A percentile compares a stretch with the other conserved stretches of the same genome.
These are phyloP conservation scores for Ceratobasidium sp. DNA, from an alignment of 1,284 basidiomycete genomes.

Conservation along the genomic window DNA sequence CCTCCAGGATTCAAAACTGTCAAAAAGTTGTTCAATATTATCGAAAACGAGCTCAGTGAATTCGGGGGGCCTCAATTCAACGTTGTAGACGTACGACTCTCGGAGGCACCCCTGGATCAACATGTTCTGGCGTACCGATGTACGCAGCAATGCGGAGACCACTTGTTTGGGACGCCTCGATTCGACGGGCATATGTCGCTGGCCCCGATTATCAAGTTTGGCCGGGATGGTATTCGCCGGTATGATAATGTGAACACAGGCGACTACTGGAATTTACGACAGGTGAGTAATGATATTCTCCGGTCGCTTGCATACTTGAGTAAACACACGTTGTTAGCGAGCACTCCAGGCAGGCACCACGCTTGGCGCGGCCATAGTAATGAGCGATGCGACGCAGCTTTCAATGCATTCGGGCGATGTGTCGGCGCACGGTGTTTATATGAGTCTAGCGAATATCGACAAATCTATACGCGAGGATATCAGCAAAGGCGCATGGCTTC, in stretches of 20 bases:
- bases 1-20: not conserved
- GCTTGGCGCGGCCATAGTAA: not conserved
- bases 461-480: not conserved
- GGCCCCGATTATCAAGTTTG: not conserved
- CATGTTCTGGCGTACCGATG: not conserved
- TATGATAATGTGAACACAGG: not conserved
- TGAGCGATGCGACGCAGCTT: not conserved
- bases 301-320: not conserved
- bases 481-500: not conserved
- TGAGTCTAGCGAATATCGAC: constrained; percentile 2
- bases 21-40: not conserved
- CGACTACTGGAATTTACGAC: not conserved
- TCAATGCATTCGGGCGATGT: not conserved
- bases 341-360: not conserved
- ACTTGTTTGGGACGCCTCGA: not conserved
- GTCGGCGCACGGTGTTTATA: constrained; percentile 2
- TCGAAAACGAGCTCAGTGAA: not conserved
- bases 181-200: constrained; percentile 17
- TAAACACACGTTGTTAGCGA: not conserved
- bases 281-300: not conserved
- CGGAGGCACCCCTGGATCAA: not conserved
- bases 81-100: not conserved
- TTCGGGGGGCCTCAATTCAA: not conserved
- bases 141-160: not conserved
- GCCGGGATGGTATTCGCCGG: not conserved